Conservation (phyloP, 2,329 filamentous ascomycete genomes). For the Ciborinia camelliae region DNA sequence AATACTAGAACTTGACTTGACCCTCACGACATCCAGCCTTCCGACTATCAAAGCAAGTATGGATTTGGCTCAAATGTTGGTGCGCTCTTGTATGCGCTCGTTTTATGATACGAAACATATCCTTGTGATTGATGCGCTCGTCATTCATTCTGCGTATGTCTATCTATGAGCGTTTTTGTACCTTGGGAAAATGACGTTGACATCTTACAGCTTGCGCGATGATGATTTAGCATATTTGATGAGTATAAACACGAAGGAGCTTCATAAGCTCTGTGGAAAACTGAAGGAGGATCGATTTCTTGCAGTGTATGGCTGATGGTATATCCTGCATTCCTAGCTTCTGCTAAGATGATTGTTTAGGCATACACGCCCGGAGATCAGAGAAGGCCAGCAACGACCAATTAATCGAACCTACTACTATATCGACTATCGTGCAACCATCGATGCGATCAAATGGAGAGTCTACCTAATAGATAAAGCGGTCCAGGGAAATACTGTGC, state of each 20-base stretch:
- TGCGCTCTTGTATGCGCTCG: slow-evolving; percentile 80
- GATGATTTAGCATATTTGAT: slow-evolving; percentile 85
- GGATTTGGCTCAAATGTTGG: slow-evolving; percentile 71
- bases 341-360: slow-evolving; percentile 40
- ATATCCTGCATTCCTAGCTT: slow-evolving; percentile 8
- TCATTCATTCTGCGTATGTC: slow-evolving; percentile 66
- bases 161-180: slow-evolving; percentile 19
- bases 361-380: slow-evolving; percentile 71
- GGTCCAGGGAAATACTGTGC: slow-evolving; percentile 78
- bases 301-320: slow-evolving; percentile 58
- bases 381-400: slow-evolving; percentile 76
- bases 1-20: background rate
- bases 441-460: slow-evolving; percentile 95
- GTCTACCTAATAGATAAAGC: slow-evolving; percentile 84
- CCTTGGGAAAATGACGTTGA: slow-evolving; percentile 30
- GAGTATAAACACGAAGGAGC: slow-evolving; percentile 84
- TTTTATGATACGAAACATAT: slow-evolving; percentile 86
- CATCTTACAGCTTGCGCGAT: slow-evolving; percentile 63
- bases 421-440: slow-evolving; percentile 89
- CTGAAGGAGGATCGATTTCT: slow-evolving; percentile 84
- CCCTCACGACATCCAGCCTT: background rate
- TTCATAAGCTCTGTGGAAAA: slow-evolving; percentile 83
- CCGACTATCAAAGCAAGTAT: slow-evolving; percentile 41
- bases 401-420: slow-evolving; percentile 93
- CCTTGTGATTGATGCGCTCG: slow-evolving; percentile 75